These are phyloP conservation scores for Moricandia arvensis DNA, from an alignment of 345 rosid species.

Conservation along the genomic window DNA sequence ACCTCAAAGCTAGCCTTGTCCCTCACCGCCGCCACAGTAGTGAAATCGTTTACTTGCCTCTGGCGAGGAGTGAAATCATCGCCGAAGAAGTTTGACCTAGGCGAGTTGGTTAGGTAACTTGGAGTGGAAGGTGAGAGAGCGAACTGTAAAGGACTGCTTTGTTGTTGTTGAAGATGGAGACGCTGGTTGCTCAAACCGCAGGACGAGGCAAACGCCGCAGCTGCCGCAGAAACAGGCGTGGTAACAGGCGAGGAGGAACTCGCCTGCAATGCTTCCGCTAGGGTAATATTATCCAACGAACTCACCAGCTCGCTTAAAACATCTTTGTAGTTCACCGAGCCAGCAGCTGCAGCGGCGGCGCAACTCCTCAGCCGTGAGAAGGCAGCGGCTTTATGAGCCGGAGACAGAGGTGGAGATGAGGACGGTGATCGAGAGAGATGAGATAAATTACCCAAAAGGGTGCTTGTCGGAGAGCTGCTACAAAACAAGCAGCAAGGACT, in stretches of 20 bases:
- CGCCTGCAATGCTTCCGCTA: slow-evolving; percentile 33
- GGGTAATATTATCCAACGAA: slow-evolving; percentile 45
- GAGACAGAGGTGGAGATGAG: slow-evolving; percentile 74
- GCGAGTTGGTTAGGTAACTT: slow-evolving; percentile 21
- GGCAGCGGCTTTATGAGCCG: slow-evolving; percentile 40
- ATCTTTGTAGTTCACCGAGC: slow-evolving; percentile 48
- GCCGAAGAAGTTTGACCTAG: slow-evolving; percentile 12
- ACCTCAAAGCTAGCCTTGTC: slow-evolving; percentile 22
- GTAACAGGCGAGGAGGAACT: slow-evolving; percentile 24
- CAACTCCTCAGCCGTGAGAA: slow-evolving; percentile 39
- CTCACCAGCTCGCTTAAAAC: slow-evolving; percentile 57
- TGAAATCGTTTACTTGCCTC: slow-evolving; percentile 15
- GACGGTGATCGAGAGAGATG: slow-evolving; percentile 52
- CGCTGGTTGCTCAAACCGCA: slow-evolving; percentile 32
- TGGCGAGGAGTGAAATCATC: slow-evolving; percentile 26
- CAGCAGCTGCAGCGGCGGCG: slow-evolving; percentile 30
- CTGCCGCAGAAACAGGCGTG: slow-evolving; percentile 19
- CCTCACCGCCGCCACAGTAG: not conserved
- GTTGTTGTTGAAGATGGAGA: slow-evolving; percentile 26
- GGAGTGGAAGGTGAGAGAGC: slow-evolving; percentile 36
- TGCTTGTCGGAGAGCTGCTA: slow-evolving; percentile 75
- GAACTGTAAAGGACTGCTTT: slow-evolving; percentile 30
- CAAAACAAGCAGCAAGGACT: slow-evolving; percentile 58
- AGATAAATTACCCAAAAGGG: slow-evolving; percentile 57
- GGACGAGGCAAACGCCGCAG: slow-evolving; percentile 29